Percentiles rank a stretch among this genome's conserved stretches.
These are phyloP conservation scores for Colletotrichum sp. DNA, from an alignment of 2,329 filamentous ascomycete species.

Conservation along the genomic window DNA sequence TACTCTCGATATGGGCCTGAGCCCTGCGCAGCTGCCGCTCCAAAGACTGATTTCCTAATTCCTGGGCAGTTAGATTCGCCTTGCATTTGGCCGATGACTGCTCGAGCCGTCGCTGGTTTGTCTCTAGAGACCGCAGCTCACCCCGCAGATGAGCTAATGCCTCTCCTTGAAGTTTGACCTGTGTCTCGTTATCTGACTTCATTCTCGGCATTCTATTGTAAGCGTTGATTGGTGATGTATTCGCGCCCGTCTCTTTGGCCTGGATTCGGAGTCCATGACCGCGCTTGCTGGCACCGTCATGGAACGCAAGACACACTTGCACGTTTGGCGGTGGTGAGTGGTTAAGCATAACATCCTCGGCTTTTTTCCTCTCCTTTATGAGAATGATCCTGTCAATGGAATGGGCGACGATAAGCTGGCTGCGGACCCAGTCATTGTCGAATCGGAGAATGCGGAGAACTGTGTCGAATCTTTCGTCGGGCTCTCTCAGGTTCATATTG, in stretches of 20 bases:
- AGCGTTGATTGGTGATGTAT: constrained; percentile 48
- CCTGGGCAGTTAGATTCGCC: constrained; percentile 50
- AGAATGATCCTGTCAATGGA: constrained; percentile 85
- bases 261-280: constrained; percentile 16
- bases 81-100: constrained; percentile 54
- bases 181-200: constrained; percentile 75
- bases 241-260: constrained; percentile 14
- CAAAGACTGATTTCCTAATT: constrained; percentile 39
- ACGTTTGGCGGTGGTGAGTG: constrained; percentile 70
- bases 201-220: constrained; percentile 69
- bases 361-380: constrained; percentile 70
- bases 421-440: constrained; percentile 77
- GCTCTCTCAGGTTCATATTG: constrained; percentile 72
- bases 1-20: constrained; percentile 59
- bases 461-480: constrained; percentile 74
- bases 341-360: constrained; percentile 71
- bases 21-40: constrained; percentile 62
- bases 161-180: constrained; percentile 60
- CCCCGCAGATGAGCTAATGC: constrained; percentile 56
- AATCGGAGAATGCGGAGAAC: constrained; percentile 83
- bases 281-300: constrained; percentile 54
- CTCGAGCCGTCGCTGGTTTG: constrained; percentile 50
- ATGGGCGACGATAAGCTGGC: constrained; percentile 83
- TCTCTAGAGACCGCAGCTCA: constrained; percentile 58
- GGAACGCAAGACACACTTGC: constrained; percentile 71